Base-by-base conservation (phyloP, 306 rosid species). In the Acacia melanoxylon region DNA sequence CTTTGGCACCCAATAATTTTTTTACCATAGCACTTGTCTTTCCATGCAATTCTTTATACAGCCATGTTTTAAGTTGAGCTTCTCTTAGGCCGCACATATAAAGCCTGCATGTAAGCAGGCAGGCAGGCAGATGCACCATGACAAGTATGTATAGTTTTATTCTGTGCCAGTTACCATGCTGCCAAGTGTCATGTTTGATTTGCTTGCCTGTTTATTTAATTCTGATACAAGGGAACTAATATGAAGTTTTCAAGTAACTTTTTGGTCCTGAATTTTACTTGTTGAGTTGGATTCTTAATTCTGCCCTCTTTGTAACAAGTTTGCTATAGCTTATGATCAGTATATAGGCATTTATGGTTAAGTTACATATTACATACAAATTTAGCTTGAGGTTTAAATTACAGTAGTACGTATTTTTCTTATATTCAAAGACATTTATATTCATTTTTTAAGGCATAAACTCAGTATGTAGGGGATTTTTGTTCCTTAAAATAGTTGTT, bases 41-140 rank as follows among this genome's bases (percentile, higher is more conserved):
- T 84, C 41, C 59, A 54, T 75, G 35, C 84, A 75, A 75, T 67
- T 84, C 48, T 78, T 69, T 78, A 75, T 71, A 84, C 48, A 78
- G 86, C 48, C n/a, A 13, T 73, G 81, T 40, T 35, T 74, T 74
- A n/a, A 51, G 75, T 68, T 81, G 65, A 78, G 71, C 81, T 68
- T 31, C 86, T 19, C 74, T 77, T 77, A 54, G 58, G 85, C 7
- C 31, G 15, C 77, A 45, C 3, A 24, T 20, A 19, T 17, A 67
- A 33, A 33, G 51, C 51, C 51, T 69, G 52, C 52, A 40, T 20
- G 9, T 48, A 41, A 0, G 19, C 52, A 41, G 19, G 59, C 59
- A 22, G 14, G 9, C 33, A 12, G 33, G 52, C 74, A 22, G 19
- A 19, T 68, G 49, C 17, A 10, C 24, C 51, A 40, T 68, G 49